Percentiles rank a stretch among this genome's conserved stretches.
Evolutionary conservation across 257 asterid species (phyloP).

Genomic region (Solanum arcanum): DNA sequence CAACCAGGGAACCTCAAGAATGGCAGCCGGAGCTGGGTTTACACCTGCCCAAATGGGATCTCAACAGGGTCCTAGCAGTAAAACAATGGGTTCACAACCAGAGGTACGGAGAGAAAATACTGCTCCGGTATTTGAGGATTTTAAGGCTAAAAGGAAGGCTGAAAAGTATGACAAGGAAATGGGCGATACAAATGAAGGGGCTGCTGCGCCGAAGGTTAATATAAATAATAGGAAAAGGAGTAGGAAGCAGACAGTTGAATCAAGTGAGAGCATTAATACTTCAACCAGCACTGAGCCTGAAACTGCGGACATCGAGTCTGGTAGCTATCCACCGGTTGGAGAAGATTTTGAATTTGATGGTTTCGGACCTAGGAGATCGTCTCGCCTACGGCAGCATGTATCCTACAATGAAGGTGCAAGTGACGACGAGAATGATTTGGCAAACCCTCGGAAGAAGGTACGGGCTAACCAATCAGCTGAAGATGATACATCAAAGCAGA

Average conservation of each 20-base stretch:
- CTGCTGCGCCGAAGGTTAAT: conserved; percentile 9
- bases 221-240: conserved; percentile 36
- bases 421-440: conserved; percentile 28
- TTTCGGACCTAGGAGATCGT: conserved; percentile 35
- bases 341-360: conserved; percentile 21
- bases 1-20: conserved; percentile 6
- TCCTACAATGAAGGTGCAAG: conserved; percentile 42
- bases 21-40: conserved; percentile 9
- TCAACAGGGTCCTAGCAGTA: conserved; percentile 13
- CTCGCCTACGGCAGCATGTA: conserved; percentile 49
- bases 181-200: conserved; percentile 2
- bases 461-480: conserved; percentile 20
- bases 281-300: conserved; percentile 37
- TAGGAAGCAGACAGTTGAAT: conserved; percentile 28
- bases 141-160: conserved; percentile 10
- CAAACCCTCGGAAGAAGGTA: conserved; percentile 20
- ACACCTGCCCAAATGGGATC: conserved; percentile 16
- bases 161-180: not conserved
- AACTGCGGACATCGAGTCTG: conserved; percentile 12
- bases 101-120: conserved; percentile 12
- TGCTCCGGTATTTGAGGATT: conserved; percentile 9
- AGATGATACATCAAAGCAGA: conserved; percentile 4
- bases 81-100: conserved; percentile 16
- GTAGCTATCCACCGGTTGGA: conserved; percentile 9
- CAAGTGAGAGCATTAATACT: conserved; percentile 47